Base-by-base conservation (phyloP, 2,329 filamentous ascomycete genomes). In the Lachnellula cervina region DNA sequence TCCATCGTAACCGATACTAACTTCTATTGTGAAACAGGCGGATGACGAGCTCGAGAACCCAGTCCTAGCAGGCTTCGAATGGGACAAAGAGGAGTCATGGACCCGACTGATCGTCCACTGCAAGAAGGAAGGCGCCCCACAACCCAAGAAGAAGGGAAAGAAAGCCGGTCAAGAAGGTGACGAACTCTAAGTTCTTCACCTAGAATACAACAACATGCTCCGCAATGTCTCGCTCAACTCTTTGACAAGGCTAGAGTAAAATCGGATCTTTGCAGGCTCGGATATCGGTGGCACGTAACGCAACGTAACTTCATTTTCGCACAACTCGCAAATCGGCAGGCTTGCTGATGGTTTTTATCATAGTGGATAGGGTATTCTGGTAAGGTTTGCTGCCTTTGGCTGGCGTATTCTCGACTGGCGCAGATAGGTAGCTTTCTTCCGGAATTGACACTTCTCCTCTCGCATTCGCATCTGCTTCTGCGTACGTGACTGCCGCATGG, bases 21-120 rank as follows among this genome's bases (percentile, higher is more conserved):
- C 51, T 53, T 51, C 3, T 14, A 8, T 21, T 54, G 13, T 51
- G 50, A 28, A 54, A 59, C 66, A 96, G 92, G 82, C 87, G 59
- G 93, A 97, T 68, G 93, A 97, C 71, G 93, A 97, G 73, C 80
- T 97, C 59, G 89, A 93, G 54, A 80, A 82, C 63, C 90, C 92
- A 62, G 90, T 92, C 80, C 86, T 97, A 64, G 87, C 87, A 68
- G 93, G 93, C 64, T 97, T 97, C 77, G 91, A 96, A 80, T 97
- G 92, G 92, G 89, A 96, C 75, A 89, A 88, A 72, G 88, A 96
- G 66, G 90, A 96, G 75, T 90, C 85, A 70, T 96, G 90, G 86
- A 93, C 89, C 53, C 83, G 84, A 62, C 81, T 97, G 69, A 79
- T 95, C 67, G 91, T 97, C 61, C 91, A 94, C 74, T 88, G 93